Percentiles rank a stretch among this genome's conserved stretches.
Evolutionary conservation across 305 asterid genomes (phyloP).

Genomic region (Petunia hybrid): DNA sequence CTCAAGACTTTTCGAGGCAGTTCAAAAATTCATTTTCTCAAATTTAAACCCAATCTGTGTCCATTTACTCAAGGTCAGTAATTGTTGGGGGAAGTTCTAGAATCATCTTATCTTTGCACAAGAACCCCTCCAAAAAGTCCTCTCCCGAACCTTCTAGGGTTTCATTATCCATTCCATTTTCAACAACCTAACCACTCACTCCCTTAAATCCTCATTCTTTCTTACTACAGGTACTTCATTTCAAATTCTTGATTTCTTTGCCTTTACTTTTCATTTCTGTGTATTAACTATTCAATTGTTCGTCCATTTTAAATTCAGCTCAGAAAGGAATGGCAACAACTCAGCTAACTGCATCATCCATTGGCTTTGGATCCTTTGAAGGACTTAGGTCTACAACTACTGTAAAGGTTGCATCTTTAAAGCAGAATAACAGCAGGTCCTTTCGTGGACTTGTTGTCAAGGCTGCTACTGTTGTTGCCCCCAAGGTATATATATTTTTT

Average conservation of each 20-base stretch:
- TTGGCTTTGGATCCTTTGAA: slow-evolving; percentile 51
- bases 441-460: slow-evolving; percentile 69
- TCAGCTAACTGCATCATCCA: slow-evolving; percentile 48
- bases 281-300: background rate
- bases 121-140: too few species aligned
- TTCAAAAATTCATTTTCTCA: too few species aligned
- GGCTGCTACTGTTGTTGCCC: slow-evolving; percentile 87
- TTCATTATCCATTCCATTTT: too few species aligned
- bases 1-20: too few species aligned
- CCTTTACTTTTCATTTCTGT: background rate
- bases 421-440: slow-evolving; percentile 40
- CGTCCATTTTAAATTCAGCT: slow-evolving; percentile 1
- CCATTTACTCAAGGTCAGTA: too few species aligned
- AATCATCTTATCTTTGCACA: too few species aligned
- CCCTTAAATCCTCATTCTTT: too few species aligned
- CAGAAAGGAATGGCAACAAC: slow-evolving; percentile 45
- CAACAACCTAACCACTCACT: too few species aligned
- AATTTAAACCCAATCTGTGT: too few species aligned
- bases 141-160: too few species aligned
- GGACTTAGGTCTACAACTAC: slow-evolving; percentile 43
- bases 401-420: slow-evolving; percentile 41
- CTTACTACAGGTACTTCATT: too few species aligned
- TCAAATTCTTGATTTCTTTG: background rate
- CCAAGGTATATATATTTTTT: slow-evolving; percentile 56
- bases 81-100: too few species aligned